phyloP scores from a whole-genome alignment of 495 filamentous ascomycete species.

The Letharia lupina region DNA sequence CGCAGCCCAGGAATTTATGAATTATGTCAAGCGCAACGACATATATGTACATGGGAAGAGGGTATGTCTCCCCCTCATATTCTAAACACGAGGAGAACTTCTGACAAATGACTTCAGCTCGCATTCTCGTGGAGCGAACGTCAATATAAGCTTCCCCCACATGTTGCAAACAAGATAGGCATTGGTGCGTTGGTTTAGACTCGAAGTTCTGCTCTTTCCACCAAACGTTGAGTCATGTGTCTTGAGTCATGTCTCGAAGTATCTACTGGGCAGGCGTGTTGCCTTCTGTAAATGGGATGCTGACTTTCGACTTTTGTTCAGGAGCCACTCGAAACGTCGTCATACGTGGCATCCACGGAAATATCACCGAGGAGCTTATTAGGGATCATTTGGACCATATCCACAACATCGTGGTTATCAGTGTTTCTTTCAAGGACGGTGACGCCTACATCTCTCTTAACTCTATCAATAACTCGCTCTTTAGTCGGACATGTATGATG shows the following conservation, averaged over 20 bases:
- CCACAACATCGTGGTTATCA: conserved; percentile 65
- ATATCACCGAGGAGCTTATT: conserved; percentile 55
- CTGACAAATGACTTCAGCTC: conserved; percentile 41
- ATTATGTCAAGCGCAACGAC: conserved; percentile 56
- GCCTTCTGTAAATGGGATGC: not conserved
- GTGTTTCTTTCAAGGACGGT: conserved; percentile 47
- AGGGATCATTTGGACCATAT: conserved; percentile 76
- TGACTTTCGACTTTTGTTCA: not conserved
- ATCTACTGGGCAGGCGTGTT: not conserved
- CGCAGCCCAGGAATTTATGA: conserved; percentile 54
- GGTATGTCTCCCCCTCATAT: conserved; percentile 38
- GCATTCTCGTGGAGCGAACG: conserved; percentile 64
- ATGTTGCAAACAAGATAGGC: conserved; percentile 58
- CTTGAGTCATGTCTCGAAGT: not conserved
- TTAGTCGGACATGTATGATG: conserved; percentile 71
- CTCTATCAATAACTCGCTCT: conserved; percentile 67
- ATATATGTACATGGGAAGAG: conserved; percentile 61
- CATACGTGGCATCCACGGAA: conserved; percentile 47
- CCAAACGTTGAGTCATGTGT: not conserved
- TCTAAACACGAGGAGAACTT: conserved; percentile 15
- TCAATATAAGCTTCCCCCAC: conserved; percentile 59
- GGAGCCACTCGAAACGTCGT: conserved; percentile 77
- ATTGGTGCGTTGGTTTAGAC: conserved; percentile 18
- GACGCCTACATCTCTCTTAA: conserved; percentile 65
- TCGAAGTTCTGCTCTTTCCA: not conserved